Conservation (phyloP, 2,329 filamentous ascomycete species). For the Beauveria sp. region DNA sequence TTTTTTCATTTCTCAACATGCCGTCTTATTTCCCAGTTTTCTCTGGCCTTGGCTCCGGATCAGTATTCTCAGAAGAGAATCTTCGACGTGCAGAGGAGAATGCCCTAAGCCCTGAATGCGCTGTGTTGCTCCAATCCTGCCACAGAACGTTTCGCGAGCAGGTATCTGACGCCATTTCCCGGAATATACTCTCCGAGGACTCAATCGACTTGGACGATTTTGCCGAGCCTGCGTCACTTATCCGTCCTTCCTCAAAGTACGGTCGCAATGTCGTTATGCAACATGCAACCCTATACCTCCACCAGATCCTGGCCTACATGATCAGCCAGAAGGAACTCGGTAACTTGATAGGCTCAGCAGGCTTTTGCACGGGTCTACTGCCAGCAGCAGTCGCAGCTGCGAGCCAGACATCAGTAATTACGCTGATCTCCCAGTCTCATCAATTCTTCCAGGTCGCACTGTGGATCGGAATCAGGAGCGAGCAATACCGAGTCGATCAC, state of each 20-base stretch:
- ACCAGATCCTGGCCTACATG: not conserved
- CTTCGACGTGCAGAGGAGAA: not conserved
- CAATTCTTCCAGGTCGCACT: not conserved
- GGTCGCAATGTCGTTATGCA: not conserved
- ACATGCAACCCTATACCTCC: not conserved
- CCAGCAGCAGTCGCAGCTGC: not conserved
- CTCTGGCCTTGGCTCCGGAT: not conserved
- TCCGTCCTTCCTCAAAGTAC: not conserved
- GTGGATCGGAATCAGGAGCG: not conserved
- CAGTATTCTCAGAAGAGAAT: not conserved
- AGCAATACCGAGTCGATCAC: not conserved
- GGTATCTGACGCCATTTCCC: not conserved
- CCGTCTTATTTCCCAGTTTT: not conserved
- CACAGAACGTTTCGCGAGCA: not conserved
- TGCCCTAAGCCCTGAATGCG: not conserved
- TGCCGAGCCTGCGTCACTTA: not conserved
- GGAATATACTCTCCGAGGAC: not conserved
- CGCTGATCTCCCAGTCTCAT: not conserved
- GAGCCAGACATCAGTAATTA: not conserved
- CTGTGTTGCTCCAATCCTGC: not conserved
- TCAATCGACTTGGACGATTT: not conserved
- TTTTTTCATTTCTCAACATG: not conserved
- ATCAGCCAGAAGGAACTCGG: not conserved
- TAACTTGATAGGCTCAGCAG: not conserved
- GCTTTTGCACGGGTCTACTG: not conserved